A percentile compares a stretch with the other conserved stretches of the same genome.
Conservation (phyloP, 768 basidiomycete species). For the Naematelia encephala region DNA sequence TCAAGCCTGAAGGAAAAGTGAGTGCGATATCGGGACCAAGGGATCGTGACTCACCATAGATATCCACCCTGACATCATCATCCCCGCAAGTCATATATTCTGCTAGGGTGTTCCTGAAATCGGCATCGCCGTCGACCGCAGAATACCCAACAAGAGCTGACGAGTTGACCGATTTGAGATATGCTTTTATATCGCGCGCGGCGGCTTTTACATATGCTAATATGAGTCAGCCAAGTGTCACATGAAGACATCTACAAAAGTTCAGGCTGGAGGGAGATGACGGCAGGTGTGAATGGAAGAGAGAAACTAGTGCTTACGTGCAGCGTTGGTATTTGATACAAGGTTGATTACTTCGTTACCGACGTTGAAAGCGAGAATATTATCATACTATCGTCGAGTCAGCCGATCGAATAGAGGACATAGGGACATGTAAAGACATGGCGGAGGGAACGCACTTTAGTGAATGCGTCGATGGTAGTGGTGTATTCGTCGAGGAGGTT, state of each 20-base stretch:
- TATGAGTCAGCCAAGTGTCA: neutral
- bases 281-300: neutral
- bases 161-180: constrained; percentile 64
- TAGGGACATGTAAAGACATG: neutral
- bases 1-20: constrained; percentile 11
- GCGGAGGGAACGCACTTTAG: constrained; percentile 33
- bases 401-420: too few relatives aligned
- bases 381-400: constrained; percentile 64
- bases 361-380: constrained; percentile 82
- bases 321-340: constrained; percentile 58
- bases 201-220: constrained; percentile 80
- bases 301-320: constrained; percentile 48
- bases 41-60: constrained; percentile 64
- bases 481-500: constrained; percentile 76
- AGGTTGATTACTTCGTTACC: constrained; percentile 77
- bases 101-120: constrained; percentile 63
- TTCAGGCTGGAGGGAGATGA: neutral
- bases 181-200: constrained; percentile 80
- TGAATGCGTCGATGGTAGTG: constrained; percentile 71
- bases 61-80: constrained; percentile 66
- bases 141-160: constrained; percentile 75
- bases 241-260: neutral
- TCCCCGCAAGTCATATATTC: constrained; percentile 77
- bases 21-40: neutral
- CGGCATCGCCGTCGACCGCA: constrained; percentile 68